These are phyloP conservation scores for Apiotrichum gamsii DNA, from an alignment of 1,284 basidiomycete genomes.

Conservation along the genomic window DNA sequence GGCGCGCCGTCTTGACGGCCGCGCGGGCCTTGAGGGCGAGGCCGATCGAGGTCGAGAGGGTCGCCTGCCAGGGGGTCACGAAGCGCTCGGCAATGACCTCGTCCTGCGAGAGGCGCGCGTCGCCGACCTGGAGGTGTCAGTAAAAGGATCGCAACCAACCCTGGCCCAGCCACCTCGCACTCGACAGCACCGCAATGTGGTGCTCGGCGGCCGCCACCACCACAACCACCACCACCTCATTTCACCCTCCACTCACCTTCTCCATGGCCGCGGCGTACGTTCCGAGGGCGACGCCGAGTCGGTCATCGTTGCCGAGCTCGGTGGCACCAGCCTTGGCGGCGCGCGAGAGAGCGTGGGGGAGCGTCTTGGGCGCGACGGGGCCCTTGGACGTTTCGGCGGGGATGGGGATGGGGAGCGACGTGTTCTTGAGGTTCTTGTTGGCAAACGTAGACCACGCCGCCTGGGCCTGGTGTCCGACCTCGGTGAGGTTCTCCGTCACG, in stretches of 20 bases:
- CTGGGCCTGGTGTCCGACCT: constrained; percentile 60
- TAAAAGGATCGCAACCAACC: too few relatives aligned
- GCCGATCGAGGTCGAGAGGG: constrained; percentile 68
- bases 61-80: constrained; percentile 85
- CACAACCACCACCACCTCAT: not conserved
- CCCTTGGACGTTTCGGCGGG: constrained; percentile 48
- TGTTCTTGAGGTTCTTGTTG: constrained; percentile 80
- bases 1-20: constrained; percentile 74
- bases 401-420: constrained; percentile 70
- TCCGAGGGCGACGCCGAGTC: constrained; percentile 68
- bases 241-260: constrained; percentile 52
- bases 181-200: not conserved
- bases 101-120: constrained; percentile 78
- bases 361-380: constrained; percentile 73
- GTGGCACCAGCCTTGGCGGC: constrained; percentile 69
- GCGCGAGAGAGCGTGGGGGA: constrained; percentile 85
- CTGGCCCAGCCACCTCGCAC: too few relatives aligned
- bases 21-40: constrained; percentile 85
- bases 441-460: constrained; percentile 80
- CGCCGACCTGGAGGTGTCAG: constrained; percentile 55
- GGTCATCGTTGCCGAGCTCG: constrained; percentile 55
- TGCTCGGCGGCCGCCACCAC: not conserved
- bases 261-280: constrained; percentile 80
- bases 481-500: constrained; percentile 52
- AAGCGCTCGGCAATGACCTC: constrained; percentile 65